Evolutionary conservation across 108 stramenopile genomes (phyloP).

Genomic region (Nitzschia inconspicua): DNA sequence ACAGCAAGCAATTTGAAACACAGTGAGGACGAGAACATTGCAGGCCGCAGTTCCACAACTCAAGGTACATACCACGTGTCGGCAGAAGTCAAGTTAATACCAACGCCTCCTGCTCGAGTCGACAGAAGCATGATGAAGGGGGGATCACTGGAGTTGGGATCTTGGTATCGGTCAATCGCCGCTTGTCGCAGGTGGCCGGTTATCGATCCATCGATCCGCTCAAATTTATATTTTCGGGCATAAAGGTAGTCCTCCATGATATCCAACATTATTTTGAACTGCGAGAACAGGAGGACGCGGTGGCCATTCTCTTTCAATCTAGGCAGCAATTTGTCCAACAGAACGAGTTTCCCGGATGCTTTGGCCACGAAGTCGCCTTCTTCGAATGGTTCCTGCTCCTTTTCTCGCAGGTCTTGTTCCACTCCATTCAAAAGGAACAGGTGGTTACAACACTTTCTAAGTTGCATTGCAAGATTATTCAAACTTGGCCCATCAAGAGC

Average conservation of each 20-base stretch:
- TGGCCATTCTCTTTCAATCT: conserved; percentile 90
- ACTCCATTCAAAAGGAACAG: conserved; percentile 93
- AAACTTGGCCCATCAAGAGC: conserved; percentile 86
- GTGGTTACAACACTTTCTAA: conserved; percentile 98
- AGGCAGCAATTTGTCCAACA: conserved; percentile 96
- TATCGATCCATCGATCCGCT: conserved; percentile 96
- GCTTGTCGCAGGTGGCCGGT: conserved; percentile 88
- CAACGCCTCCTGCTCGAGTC: conserved; percentile 94
- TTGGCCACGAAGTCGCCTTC: conserved; percentile 70
- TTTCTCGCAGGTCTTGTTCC: conserved; percentile 67
- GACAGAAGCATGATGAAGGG: conserved; percentile 96
- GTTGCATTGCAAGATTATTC: conserved; percentile 82
- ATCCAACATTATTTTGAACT: conserved; percentile 98
- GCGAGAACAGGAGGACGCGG: conserved; percentile 92
- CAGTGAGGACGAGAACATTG: not conserved
- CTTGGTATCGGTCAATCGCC: conserved; percentile 94
- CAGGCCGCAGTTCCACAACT: not conserved
- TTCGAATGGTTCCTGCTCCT: conserved; percentile 19
- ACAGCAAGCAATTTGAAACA: not conserved
- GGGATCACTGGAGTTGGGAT: conserved; percentile 47
- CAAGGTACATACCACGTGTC: conserved; percentile 31
- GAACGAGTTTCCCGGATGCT: conserved; percentile 91
- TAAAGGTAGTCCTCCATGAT: conserved; percentile 94
- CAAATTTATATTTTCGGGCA: conserved; percentile 61
- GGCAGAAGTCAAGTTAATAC: conserved; percentile 96